Evolutionary conservation across 148 eudicot species (phyloP).

Genomic region (Fagopyrum tataricum): DNA sequence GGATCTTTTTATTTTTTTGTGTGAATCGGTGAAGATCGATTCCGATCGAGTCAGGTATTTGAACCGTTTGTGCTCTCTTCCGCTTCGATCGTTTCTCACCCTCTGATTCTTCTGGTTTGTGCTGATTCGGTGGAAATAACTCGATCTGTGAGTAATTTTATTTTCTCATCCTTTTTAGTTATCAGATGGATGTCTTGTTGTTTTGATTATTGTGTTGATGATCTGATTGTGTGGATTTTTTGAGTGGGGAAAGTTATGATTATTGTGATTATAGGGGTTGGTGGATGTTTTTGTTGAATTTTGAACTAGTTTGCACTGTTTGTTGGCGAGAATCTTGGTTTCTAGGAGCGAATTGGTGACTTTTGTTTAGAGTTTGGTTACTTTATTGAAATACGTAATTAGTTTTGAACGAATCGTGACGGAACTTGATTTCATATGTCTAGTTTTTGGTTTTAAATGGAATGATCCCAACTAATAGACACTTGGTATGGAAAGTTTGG

Average conservation of each 20-base stretch:
- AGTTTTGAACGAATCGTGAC: background rate
- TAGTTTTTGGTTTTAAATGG: background rate
- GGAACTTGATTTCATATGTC: background rate
- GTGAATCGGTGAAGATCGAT: conserved; percentile 10
- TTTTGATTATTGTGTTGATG: conserved; percentile 1
- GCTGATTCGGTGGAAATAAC: background rate
- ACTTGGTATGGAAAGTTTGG: background rate
- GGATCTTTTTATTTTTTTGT: background rate
- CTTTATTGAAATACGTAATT: background rate
- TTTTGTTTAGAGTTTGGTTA: background rate
- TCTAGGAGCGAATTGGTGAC: background rate
- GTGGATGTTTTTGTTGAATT: background rate
- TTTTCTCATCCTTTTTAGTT: background rate
- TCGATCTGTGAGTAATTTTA: conserved; percentile 2
- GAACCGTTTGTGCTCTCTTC: background rate
- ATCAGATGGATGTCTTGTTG: background rate
- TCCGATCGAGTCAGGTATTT: conserved; percentile 2
- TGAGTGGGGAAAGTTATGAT: background rate
- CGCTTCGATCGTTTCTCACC: background rate
- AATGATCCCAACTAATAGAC: background rate
- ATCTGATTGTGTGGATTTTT: background rate
- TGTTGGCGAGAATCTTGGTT: background rate
- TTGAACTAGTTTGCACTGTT: background rate
- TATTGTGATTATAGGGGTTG: background rate
- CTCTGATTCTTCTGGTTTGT: background rate